Conservation (phyloP, 2,329 filamentous ascomycete genomes). For the Talaromyces sp. region DNA sequence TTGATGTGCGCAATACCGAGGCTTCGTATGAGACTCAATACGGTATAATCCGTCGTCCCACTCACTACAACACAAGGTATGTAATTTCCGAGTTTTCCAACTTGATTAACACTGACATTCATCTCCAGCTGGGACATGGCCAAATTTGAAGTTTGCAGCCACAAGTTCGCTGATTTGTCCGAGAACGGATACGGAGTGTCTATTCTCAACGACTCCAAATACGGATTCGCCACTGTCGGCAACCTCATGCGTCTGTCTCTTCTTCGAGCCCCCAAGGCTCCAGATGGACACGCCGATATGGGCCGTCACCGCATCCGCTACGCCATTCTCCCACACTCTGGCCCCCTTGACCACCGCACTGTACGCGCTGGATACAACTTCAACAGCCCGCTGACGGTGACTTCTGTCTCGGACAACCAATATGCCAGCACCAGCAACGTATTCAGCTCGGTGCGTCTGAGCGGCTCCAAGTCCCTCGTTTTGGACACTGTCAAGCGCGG, state of each 20-base stretch:
- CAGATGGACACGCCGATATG: slow-evolving; percentile 93
- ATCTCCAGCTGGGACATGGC: slow-evolving; percentile 78
- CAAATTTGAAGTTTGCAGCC: slow-evolving; percentile 94
- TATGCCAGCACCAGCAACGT: slow-evolving; percentile 27
- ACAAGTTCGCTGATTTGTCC: slow-evolving; percentile 88
- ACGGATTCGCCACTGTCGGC: slow-evolving; percentile 86
- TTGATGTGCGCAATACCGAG: slow-evolving; percentile 83
- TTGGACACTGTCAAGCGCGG: slow-evolving; percentile 90
- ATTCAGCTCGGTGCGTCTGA: slow-evolving; percentile 60
- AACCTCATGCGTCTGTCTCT: slow-evolving; percentile 86
- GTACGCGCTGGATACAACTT: slow-evolving; percentile 83
- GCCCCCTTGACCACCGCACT: slow-evolving; percentile 65
- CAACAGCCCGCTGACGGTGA: slow-evolving; percentile 67
- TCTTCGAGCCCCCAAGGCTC: slow-evolving; percentile 82
- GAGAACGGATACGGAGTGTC: slow-evolving; percentile 87
- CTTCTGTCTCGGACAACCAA: slow-evolving; percentile 36
- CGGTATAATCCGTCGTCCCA: slow-evolving; percentile 80
- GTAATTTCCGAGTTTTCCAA: slow-evolving; percentile 10
- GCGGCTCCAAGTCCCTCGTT: slow-evolving; percentile 63
- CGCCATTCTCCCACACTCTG: slow-evolving; percentile 81
- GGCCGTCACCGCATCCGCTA: slow-evolving; percentile 81
- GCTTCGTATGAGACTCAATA: slow-evolving; percentile 95
- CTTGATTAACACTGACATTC: background rate
- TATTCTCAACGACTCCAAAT: slow-evolving; percentile 92
- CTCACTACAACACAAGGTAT: slow-evolving; percentile 90